phyloP scores from a whole-genome alignment of 106 monocot genomes.

The Dioscorea alata region DNA sequence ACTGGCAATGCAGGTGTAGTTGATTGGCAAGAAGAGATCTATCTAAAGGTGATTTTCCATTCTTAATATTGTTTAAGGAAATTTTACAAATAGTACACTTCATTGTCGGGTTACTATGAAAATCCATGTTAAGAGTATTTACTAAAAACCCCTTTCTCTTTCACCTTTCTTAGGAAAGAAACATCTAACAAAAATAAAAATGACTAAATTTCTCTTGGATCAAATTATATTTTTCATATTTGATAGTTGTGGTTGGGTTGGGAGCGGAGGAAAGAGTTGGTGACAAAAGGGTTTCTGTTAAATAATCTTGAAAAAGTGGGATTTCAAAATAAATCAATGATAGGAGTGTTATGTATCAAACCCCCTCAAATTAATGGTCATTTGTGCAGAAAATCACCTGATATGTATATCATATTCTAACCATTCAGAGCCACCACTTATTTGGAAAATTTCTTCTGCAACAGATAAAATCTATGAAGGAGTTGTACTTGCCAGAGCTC shows the following conservation, averaged over 20 bases:
- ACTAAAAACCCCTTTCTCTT: not conserved
- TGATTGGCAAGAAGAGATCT: constrained; percentile 74
- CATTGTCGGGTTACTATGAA: not conserved
- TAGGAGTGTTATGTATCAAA: no score
- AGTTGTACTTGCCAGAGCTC: constrained; percentile 49
- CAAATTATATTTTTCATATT: not conserved
- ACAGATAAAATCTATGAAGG: constrained; percentile 70
- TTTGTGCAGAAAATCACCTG: no score
- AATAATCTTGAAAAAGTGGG: not conserved
- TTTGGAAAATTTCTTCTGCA: not conserved
- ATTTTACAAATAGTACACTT: not conserved
- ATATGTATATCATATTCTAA: no score
- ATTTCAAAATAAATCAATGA: not conserved
- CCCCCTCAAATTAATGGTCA: not conserved
- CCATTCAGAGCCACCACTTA: not conserved
- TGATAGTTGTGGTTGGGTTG: not conserved
- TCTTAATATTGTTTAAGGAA: not conserved
- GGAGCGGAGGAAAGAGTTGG: constrained; percentile 37
- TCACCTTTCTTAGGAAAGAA: not conserved
- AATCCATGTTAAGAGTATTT: not conserved
- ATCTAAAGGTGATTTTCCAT: constrained; percentile 43
- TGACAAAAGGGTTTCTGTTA: constrained; percentile 43
- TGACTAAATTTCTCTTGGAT: no score
- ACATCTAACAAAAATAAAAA: no score
- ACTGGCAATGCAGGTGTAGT: constrained; percentile 33